phyloP scores from a whole-genome alignment of 257 asterid species.

The Solanum etuberosum region DNA sequence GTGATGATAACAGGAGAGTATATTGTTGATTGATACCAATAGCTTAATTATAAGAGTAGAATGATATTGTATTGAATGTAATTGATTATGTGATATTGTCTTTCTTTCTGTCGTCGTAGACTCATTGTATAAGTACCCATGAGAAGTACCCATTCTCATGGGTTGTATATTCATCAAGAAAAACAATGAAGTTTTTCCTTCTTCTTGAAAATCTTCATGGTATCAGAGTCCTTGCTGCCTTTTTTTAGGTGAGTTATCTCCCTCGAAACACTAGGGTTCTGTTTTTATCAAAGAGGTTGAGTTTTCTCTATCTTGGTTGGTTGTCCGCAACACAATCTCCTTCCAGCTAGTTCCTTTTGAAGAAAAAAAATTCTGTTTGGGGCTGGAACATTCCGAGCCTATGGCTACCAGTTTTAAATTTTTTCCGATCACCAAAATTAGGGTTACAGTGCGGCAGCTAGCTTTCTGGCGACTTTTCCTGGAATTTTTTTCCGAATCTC shows the following conservation, averaged over 20 bases:
- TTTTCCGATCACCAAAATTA: not conserved
- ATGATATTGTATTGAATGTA: not conserved
- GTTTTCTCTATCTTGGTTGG: not conserved
- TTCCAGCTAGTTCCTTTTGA: not conserved
- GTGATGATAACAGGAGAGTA: not conserved
- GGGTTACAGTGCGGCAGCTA: not conserved
- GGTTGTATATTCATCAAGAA: not conserved
- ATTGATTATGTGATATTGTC: not conserved
- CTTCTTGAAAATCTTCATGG: not conserved
- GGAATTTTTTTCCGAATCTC: not conserved
- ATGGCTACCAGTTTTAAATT: not conserved
- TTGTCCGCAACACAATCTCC: not conserved
- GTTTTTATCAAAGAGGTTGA: not conserved
- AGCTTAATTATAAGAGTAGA: not conserved
- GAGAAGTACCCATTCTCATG: not conserved
- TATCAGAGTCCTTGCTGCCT: not conserved
- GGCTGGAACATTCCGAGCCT: not conserved
- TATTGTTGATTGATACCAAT: not conserved
- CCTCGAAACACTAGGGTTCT: not conserved
- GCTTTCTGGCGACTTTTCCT: not conserved
- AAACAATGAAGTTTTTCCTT: not conserved
- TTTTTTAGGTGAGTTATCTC: not conserved
- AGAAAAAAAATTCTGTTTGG: not conserved
- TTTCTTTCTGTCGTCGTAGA: not conserved
- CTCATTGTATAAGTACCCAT: not conserved